Evolutionary conservation across 2,329 filamentous ascomycete genomes (phyloP).

Genomic region (Talaromyces sp.): DNA sequence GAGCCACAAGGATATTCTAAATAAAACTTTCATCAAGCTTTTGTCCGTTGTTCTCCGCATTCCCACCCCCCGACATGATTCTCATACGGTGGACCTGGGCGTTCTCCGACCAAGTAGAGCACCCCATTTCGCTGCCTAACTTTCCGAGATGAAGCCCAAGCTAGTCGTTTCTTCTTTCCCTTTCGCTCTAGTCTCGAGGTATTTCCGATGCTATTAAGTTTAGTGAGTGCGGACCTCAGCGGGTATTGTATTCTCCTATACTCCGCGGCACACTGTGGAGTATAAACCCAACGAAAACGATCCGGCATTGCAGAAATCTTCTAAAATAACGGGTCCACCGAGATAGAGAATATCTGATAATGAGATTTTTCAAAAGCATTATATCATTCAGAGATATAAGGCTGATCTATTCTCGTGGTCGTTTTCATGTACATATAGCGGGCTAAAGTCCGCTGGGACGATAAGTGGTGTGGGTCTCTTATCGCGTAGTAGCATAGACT

Average conservation of each 20-base stretch:
- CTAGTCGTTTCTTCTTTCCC: neutral
- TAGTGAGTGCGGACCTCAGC: neutral
- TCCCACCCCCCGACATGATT: neutral
- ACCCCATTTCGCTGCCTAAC: neutral
- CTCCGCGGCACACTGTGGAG: neutral
- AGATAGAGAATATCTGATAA: slow-evolving; percentile 1
- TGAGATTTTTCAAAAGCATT: neutral
- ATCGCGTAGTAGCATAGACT: slow-evolving; percentile 24
- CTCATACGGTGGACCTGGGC: slow-evolving; percentile 4
- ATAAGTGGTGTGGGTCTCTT: slow-evolving; percentile 13
- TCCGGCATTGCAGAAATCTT: neutral
- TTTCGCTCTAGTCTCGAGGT: neutral
- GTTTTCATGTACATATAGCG: neutral
- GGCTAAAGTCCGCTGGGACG: slow-evolving; percentile 6
- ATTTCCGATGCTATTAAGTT: neutral
- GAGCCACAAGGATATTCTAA: neutral
- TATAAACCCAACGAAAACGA: neutral
- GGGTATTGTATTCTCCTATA: neutral
- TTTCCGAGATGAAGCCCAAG: no score
- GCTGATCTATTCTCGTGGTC: neutral
- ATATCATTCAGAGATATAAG: neutral
- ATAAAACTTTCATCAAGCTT: neutral
- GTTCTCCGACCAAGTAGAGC: neutral
- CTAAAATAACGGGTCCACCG: neutral
- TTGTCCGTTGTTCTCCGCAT: slow-evolving; percentile 1